phyloP scores from a whole-genome alignment of 805 yeast genomes.

The Cyberlindnera saturnus region DNA sequence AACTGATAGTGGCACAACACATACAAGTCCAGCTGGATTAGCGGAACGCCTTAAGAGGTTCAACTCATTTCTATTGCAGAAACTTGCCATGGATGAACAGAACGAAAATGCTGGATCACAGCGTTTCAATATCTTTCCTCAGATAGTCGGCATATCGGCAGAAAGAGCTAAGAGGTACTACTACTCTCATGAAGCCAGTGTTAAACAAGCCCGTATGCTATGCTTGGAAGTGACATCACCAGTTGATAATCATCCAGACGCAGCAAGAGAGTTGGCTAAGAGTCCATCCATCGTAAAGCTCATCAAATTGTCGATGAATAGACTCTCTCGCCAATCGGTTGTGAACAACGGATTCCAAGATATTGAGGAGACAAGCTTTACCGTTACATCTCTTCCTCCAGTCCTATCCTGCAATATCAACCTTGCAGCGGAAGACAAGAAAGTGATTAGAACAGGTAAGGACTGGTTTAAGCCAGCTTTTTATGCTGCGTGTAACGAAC shows the following conservation, averaged over 20 bases:
- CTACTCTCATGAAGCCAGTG: not conserved
- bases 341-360: slow-evolving; percentile 27
- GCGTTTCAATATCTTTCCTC: not conserved
- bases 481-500: slow-evolving; percentile 29
- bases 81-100: slow-evolving; percentile 44
- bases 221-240: slow-evolving; percentile 17
- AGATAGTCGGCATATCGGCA: not conserved
- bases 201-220: not conserved
- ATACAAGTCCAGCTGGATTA: slow-evolving; percentile 3
- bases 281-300: slow-evolving; percentile 43
- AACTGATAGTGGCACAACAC: slow-evolving; percentile 28
- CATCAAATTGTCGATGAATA: slow-evolving; percentile 56
- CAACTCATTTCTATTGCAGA: slow-evolving; percentile 51
- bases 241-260: slow-evolving; percentile 9
- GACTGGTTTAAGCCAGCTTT: slow-evolving; percentile 63
- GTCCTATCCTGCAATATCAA: slow-evolving; percentile 57
- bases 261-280: slow-evolving; percentile 25
- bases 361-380: slow-evolving; percentile 45
- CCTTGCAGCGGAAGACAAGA: slow-evolving; percentile 49
- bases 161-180: not conserved
- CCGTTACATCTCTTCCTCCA: slow-evolving; percentile 55
- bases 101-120: not conserved
- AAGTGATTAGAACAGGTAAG: slow-evolving; percentile 39
- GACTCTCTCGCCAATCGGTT: slow-evolving; percentile 19
- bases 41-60: slow-evolving; percentile 41